phyloP scores from a whole-genome alignment of 2,329 filamentous ascomycete species.

The Aureobasidium sp. region DNA sequence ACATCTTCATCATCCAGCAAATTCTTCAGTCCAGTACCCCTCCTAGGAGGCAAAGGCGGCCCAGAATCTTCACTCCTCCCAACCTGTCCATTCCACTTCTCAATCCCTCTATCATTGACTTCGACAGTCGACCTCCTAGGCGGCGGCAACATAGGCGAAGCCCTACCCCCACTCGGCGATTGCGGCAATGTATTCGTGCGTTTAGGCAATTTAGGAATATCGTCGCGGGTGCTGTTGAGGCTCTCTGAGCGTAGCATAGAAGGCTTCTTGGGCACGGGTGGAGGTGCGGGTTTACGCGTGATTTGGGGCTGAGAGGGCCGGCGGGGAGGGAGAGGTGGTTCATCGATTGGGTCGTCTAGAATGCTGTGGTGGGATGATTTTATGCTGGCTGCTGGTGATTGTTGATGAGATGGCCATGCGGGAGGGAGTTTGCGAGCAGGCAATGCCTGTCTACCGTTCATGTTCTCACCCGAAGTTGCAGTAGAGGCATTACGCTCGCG shows the following conservation, averaged over 20 bases:
- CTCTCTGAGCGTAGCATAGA: slow-evolving; percentile 25
- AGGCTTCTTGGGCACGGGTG: slow-evolving; percentile 31
- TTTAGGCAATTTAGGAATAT: slow-evolving; percentile 20
- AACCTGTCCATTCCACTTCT: not conserved
- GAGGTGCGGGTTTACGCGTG: slow-evolving; percentile 23
- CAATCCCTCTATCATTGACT: not conserved
- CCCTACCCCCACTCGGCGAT: not conserved
- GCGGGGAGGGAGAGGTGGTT: not conserved
- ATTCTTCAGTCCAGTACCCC: slow-evolving; percentile 19
- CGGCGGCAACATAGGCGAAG: slow-evolving; percentile 15
- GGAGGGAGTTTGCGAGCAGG: slow-evolving; percentile 10
- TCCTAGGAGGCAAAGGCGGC: slow-evolving; percentile 24
- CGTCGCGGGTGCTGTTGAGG: slow-evolving; percentile 18
- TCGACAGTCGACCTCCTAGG: slow-evolving; percentile 3
- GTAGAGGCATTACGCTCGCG: slow-evolving; percentile 18
- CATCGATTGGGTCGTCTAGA: not conserved
- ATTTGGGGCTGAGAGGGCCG: slow-evolving; percentile 13
- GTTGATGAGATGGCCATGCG: slow-evolving; percentile 13
- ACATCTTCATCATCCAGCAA: slow-evolving; percentile 27
- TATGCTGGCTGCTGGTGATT: not conserved
- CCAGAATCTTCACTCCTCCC: slow-evolving; percentile 10
- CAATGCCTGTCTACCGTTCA: slow-evolving; percentile 8
- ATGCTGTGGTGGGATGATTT: not conserved
- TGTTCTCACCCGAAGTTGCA: slow-evolving; percentile 4
- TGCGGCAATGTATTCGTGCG: slow-evolving; percentile 18